These are phyloP conservation scores for Tuber brumale DNA, from an alignment of 495 filamentous ascomycete species.

Conservation along the genomic window DNA sequence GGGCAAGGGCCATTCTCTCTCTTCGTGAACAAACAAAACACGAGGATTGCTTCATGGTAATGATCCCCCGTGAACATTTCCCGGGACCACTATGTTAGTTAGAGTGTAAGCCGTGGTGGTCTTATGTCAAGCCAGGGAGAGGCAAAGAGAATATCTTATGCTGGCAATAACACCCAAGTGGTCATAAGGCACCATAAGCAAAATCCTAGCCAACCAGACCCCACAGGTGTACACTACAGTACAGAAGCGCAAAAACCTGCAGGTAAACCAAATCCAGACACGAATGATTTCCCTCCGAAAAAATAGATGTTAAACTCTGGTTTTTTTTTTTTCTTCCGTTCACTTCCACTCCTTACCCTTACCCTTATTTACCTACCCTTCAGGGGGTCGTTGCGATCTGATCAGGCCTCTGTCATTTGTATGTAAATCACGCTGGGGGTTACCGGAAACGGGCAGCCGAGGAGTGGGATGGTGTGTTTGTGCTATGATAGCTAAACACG, in stretches of 20 bases:
- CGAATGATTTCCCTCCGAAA: conserved; percentile 2
- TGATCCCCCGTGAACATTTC: neutral
- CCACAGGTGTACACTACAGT: neutral
- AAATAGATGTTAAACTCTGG: neutral
- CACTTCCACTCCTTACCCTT: neutral
- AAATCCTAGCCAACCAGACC: neutral
- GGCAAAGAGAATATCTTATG: neutral
- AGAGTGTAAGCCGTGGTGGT: neutral
- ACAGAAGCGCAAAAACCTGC: neutral
- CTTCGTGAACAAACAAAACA: neutral
- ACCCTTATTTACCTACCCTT: neutral
- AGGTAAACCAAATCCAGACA: neutral
- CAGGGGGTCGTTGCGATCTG: neutral
- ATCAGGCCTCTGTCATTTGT: conserved; percentile 2
- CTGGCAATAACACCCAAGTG: neutral
- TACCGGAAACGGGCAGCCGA: neutral
- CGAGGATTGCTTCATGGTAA: neutral
- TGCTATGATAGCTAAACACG: neutral
- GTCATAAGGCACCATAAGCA: neutral
- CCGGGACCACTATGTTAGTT: neutral
- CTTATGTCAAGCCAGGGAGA: neutral
- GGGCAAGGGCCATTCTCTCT: neutral
- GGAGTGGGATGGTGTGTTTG: neutral
- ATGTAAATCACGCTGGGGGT: neutral
- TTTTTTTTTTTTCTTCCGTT: neutral